Evolutionary conservation across 192 early-diverging fungal species (phyloP).

Genomic region (Backusella sp.): DNA sequence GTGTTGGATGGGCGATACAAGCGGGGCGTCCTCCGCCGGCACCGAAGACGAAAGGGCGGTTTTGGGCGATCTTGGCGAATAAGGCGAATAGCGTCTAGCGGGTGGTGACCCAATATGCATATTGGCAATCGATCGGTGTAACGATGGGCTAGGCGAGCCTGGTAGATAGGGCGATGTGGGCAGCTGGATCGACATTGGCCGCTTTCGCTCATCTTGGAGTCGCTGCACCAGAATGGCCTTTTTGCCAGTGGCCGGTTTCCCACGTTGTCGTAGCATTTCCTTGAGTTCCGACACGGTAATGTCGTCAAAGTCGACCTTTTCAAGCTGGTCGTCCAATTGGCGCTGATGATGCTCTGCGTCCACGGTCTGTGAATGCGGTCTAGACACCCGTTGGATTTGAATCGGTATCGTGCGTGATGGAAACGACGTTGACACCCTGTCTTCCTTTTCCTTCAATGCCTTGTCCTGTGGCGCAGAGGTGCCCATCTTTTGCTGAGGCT

Average conservation of each 20-base stretch:
- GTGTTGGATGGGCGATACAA: background rate
- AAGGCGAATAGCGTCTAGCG: conserved; percentile 30
- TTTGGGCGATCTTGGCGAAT: conserved; percentile 28
- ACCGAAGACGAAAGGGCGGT: background rate
- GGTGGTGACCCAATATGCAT: conserved; percentile 31
- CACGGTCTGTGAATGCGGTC: conserved; percentile 3
- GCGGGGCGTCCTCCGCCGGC: background rate
- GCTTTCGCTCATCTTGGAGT: conserved; percentile 55
- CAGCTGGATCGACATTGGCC: conserved; percentile 13
- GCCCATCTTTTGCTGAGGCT: conserved; percentile 18
- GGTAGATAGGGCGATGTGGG: conserved; percentile 7
- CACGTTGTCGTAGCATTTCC: conserved; percentile 66
- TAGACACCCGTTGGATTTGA: conserved; percentile 28
- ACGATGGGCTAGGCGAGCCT: conserved; percentile 10
- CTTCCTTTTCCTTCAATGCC: background rate
- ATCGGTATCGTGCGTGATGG: conserved; percentile 34
- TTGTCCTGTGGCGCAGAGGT: conserved; percentile 17
- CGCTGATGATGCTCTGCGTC: conserved; percentile 51
- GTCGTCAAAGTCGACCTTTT: conserved; percentile 68
- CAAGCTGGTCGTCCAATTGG: conserved; percentile 60
- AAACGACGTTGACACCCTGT: conserved; percentile 7
- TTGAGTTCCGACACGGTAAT: conserved; percentile 75
- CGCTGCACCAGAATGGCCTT: conserved; percentile 70
- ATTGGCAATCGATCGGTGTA: conserved; percentile 33
- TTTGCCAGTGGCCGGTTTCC: conserved; percentile 68